Conservation (phyloP, 345 rosid genomes). For the Eucalyptus sp. region DNA sequence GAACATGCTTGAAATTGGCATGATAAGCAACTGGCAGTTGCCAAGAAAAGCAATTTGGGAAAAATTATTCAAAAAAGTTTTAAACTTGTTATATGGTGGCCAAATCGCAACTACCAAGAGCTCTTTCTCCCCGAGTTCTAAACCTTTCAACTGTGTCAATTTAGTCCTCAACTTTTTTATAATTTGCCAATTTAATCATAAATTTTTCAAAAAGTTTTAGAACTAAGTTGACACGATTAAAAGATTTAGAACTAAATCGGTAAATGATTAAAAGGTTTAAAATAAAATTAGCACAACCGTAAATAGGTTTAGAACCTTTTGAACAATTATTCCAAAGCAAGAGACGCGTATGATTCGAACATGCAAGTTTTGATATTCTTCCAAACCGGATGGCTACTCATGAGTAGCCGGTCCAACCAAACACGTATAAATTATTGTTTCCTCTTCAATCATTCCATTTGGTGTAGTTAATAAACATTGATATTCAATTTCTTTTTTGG, state of each 20-base stretch:
- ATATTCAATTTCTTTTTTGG: not conserved
- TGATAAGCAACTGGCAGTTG: not conserved
- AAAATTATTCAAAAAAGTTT: no score
- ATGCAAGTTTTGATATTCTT: not conserved
- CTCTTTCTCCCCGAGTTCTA: rapidly evolving
- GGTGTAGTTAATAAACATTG: not conserved
- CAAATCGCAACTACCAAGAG: rapidly evolving
- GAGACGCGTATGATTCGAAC: not conserved
- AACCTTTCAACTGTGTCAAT: rapidly evolving
- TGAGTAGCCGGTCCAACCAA: not conserved
- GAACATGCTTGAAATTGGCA: not conserved
- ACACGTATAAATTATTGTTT: not conserved
- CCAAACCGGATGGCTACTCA: not conserved
- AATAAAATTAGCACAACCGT: not conserved
- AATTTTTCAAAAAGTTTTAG: rapidly evolving
- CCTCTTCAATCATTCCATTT: not conserved
- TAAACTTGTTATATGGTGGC: rapidly evolving
- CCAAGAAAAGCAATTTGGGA: rapidly evolving
- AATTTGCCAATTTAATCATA: no score
- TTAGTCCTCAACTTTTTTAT: rapidly evolving
- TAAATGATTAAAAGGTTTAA: rapidly evolving
- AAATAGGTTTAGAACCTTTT: no score
- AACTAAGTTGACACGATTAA: not conserved
- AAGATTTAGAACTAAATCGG: no score
- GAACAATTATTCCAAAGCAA: no score